These are phyloP conservation scores for Nannizzia gypsea DNA, from an alignment of 2,329 filamentous ascomycete species.

Conservation along the genomic window DNA sequence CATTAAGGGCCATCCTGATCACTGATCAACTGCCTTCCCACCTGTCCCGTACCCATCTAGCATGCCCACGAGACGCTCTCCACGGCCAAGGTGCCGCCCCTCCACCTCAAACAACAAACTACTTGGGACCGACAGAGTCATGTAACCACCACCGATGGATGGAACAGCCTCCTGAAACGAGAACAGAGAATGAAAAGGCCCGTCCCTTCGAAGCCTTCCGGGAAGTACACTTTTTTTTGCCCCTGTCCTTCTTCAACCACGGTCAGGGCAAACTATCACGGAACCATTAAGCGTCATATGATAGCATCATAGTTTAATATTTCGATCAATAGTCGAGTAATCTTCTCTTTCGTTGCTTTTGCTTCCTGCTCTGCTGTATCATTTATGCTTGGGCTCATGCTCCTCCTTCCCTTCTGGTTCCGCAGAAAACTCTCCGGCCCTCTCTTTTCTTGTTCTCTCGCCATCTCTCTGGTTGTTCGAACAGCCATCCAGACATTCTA, in stretches of 20 bases:
- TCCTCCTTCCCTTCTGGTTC: not conserved
- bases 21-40: not conserved
- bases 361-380: not conserved
- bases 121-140: not conserved
- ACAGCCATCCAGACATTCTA: not conserved
- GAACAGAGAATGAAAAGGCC: not conserved
- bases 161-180: not conserved
- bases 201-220: not conserved
- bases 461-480: not conserved
- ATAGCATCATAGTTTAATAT: not conserved
- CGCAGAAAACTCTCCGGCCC: not conserved
- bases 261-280: not conserved
- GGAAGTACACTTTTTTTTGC: not conserved
- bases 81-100: not conserved
- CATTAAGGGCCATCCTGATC: constrained; percentile 4
- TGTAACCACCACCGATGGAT: not conserved
- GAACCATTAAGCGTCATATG: not conserved
- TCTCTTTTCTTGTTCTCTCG: not conserved
- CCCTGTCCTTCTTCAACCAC: not conserved
- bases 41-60: not conserved
- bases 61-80: not conserved
- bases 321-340: not conserved
- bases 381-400: not conserved
- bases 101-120: not conserved
- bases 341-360: not conserved